Percentiles rank a stretch among this genome's conserved stretches.
Evolutionary conservation across 257 asterid genomes (phyloP).

Genomic region (Gardenia jasminoides): DNA sequence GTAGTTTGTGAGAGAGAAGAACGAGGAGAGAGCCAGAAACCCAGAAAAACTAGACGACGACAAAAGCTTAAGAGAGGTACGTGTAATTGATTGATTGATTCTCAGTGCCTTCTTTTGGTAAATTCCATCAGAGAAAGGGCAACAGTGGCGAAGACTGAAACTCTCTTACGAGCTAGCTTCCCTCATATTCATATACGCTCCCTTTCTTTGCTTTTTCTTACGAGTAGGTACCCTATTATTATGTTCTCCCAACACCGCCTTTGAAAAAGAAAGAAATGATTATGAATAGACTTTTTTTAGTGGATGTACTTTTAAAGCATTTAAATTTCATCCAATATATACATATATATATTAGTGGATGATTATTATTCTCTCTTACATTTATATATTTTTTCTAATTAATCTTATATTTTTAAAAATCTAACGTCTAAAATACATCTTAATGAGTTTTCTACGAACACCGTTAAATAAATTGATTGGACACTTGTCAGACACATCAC

Average conservation of each 20-base stretch:
- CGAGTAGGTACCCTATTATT: not conserved
- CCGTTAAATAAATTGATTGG: too few relatives aligned
- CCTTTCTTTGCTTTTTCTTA: not conserved
- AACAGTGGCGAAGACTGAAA: not conserved
- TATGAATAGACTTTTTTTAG: not conserved
- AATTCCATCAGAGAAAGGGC: slow-evolving; percentile 2
- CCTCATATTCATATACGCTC: slow-evolving; percentile 21
- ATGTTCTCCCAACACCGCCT: slow-evolving; percentile 32
- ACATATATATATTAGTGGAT: too few relatives aligned
- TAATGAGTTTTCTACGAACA: too few relatives aligned
- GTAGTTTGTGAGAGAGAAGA: slow-evolving; percentile 16
- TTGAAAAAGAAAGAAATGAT: slow-evolving; percentile 16
- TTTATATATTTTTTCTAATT: too few relatives aligned
- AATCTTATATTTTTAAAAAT: too few relatives aligned
- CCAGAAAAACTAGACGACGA: slow-evolving; percentile 19
- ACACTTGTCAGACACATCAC: too few relatives aligned
- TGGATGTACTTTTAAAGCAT: too few relatives aligned
- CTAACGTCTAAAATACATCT: too few relatives aligned
- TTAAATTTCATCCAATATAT: too few relatives aligned
- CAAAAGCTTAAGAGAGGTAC: slow-evolving; percentile 25
- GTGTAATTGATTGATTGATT: slow-evolving; percentile 37
- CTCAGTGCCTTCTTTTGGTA: slow-evolving; percentile 28
- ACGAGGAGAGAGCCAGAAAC: slow-evolving; percentile 4
- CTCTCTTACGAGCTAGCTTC: not conserved
- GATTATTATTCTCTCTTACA: too few relatives aligned